A percentile compares a stretch with the other conserved stretches of the same genome.
These are phyloP conservation scores for Heimioporus sp. DNA, from an alignment of 768 basidiomycete species.

Conservation along the genomic window DNA sequence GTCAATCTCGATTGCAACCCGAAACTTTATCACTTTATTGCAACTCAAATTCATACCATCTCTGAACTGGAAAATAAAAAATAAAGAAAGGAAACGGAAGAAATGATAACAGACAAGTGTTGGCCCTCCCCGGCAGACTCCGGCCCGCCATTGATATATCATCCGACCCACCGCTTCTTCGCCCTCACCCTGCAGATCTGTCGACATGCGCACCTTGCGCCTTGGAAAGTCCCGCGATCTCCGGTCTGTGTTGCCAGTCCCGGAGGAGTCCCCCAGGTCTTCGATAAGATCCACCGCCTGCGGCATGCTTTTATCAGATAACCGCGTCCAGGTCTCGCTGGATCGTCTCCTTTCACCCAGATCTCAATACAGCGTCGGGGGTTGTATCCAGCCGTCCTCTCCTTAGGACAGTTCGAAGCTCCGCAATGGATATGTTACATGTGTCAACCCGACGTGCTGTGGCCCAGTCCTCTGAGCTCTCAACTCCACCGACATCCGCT, in stretches of 20 bases:
- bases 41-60: conserved; percentile 40
- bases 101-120: too few relatives aligned
- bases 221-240: conserved; percentile 24
- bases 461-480: too few relatives aligned
- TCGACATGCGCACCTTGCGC: conserved; percentile 9
- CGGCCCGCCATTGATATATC: not conserved
- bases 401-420: not conserved
- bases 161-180: conserved; percentile 16
- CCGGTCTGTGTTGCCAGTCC: conserved; percentile 4
- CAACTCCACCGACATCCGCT: too few relatives aligned
- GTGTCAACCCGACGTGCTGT: not conserved
- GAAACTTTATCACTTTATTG: conserved; percentile 55
- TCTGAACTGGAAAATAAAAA: not conserved
- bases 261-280: not conserved
- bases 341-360: too few relatives aligned
- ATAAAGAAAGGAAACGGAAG: not conserved
- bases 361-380: too few relatives aligned
- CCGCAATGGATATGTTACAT: not conserved
- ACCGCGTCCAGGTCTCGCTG: not conserved
- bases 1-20: conserved; percentile 42
- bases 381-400: not conserved
- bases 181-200: conserved; percentile 19
- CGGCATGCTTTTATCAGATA: conserved; percentile 10
- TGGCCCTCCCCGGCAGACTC: conserved; percentile 6
- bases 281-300: conserved; percentile 2